Conservation (phyloP, 2,329 filamentous ascomycete species). For the Verticillium nubilum region DNA sequence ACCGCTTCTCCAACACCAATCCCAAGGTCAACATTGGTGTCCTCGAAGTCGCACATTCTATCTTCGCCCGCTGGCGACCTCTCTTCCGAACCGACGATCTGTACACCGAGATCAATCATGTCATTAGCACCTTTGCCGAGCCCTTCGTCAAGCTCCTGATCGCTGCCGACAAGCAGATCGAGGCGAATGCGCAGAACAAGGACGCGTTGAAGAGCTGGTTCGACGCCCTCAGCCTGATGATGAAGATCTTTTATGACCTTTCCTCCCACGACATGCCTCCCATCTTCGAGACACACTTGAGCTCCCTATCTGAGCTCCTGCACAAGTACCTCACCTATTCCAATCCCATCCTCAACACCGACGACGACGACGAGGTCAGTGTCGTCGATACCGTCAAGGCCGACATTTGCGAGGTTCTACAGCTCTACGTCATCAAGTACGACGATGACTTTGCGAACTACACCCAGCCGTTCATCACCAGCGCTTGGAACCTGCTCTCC, state of each 20-base stretch:
- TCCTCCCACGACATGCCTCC: slow-evolving; percentile 96
- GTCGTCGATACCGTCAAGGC: slow-evolving; percentile 83
- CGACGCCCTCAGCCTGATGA: slow-evolving; percentile 76
- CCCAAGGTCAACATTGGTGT: slow-evolving; percentile 87
- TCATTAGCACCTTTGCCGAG: slow-evolving; percentile 75
- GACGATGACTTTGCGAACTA: slow-evolving; percentile 86
- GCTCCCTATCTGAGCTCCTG: slow-evolving; percentile 69
- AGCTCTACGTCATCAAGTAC: slow-evolving; percentile 90
- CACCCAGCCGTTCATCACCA: slow-evolving; percentile 78
- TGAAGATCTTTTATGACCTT: slow-evolving; percentile 92
- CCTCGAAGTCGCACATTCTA: slow-evolving; percentile 94
- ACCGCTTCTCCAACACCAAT: slow-evolving; percentile 75
- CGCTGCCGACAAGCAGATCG: slow-evolving; percentile 66
- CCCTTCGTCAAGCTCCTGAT: slow-evolving; percentile 78
- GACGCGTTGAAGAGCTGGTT: slow-evolving; percentile 71
- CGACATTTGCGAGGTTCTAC: slow-evolving; percentile 85
- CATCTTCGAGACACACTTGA: slow-evolving; percentile 85
- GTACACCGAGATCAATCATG: slow-evolving; percentile 94
- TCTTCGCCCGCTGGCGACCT: slow-evolving; percentile 93
- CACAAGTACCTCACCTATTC: slow-evolving; percentile 92
- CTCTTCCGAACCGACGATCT: slow-evolving; percentile 89
- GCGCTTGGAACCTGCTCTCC: slow-evolving; percentile 87
- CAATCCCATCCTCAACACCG: slow-evolving; percentile 74
- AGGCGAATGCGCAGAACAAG: slow-evolving; percentile 71
- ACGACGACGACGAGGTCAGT: slow-evolving; percentile 86